phyloP scores from a whole-genome alignment of 148 eudicot genomes.

The Vaccinium macrocarpon region DNA sequence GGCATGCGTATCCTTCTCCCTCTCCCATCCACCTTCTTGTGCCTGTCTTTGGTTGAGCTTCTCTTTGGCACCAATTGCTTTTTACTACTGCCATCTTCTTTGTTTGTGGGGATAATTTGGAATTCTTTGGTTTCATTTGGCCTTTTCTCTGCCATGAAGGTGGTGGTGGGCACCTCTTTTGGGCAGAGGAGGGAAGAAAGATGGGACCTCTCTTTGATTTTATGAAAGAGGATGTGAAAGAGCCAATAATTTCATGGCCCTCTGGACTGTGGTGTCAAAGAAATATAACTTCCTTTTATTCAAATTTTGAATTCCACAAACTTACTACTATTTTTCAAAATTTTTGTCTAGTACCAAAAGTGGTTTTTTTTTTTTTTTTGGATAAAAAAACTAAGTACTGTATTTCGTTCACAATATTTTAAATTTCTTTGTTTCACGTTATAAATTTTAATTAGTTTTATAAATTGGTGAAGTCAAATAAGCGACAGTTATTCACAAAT shows the following conservation, averaged over 20 bases:
- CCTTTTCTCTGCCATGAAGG: conserved; percentile 24
- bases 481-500: no score
- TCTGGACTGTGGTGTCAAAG: background rate
- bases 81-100: conserved; percentile 17
- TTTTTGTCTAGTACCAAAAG: no score
- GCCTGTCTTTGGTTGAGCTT: conserved; percentile 60
- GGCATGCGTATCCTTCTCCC: conserved; percentile 67
- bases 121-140: conserved; percentile 19
- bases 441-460: no score
- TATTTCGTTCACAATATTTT: no score
- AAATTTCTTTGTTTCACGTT: no score
- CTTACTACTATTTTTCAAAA: background rate
- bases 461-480: no score
- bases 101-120: conserved; percentile 15
- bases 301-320: background rate
- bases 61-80: conserved; percentile 38
- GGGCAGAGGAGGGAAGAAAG: conserved; percentile 16
- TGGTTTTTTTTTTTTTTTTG: no score
- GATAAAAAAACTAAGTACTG: no score
- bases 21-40: conserved; percentile 64
- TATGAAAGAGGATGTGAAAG: conserved; percentile 12
- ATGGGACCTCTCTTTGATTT: conserved; percentile 35
- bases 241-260: background rate
- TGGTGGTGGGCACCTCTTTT: conserved; percentile 29
- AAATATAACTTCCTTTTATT: background rate